These are phyloP conservation scores for Furcasterigmium sp. DNA, from an alignment of 2,329 filamentous ascomycete species.

Conservation along the genomic window DNA sequence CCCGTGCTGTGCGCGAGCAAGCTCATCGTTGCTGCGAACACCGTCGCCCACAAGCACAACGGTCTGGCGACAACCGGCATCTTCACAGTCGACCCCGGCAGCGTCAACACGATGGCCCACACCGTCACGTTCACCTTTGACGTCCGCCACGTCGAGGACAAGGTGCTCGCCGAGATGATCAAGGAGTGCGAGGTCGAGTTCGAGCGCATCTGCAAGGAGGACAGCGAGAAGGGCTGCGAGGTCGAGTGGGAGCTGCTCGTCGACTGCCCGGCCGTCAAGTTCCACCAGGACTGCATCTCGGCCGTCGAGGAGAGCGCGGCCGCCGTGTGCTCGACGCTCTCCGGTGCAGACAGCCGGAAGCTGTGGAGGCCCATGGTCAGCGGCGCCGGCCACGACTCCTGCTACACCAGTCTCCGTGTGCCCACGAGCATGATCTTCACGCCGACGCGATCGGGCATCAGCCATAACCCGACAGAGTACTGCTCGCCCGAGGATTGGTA, in stretches of 20 bases:
- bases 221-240: slow-evolving; percentile 43
- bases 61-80: slow-evolving; percentile 23
- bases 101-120: slow-evolving; percentile 65
- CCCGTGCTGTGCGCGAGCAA: slow-evolving; percentile 23
- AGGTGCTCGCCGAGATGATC: slow-evolving; percentile 46
- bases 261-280: slow-evolving; percentile 53
- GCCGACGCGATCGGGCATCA: slow-evolving; percentile 27
- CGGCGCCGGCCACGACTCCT: slow-evolving; percentile 33
- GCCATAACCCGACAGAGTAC: slow-evolving; percentile 26
- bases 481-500: neutral
- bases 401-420: slow-evolving; percentile 23
- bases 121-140: slow-evolving; percentile 62
- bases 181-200: slow-evolving; percentile 31
- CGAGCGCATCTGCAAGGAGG: slow-evolving; percentile 44
- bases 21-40: slow-evolving; percentile 24
- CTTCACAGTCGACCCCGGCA: slow-evolving; percentile 40
- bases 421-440: slow-evolving; percentile 34
- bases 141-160: slow-evolving; percentile 53
- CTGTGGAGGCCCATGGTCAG: slow-evolving; percentile 25
- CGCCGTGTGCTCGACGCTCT: slow-evolving; percentile 36
- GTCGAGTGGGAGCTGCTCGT: slow-evolving; percentile 58
- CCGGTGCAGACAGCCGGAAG: slow-evolving; percentile 15
- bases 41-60: slow-evolving; percentile 14
- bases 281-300: slow-evolving; percentile 60
- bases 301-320: slow-evolving; percentile 56